These are phyloP conservation scores for Penicillium sclerotigenum DNA, from an alignment of 2,329 filamentous ascomycete species.

Conservation along the genomic window DNA sequence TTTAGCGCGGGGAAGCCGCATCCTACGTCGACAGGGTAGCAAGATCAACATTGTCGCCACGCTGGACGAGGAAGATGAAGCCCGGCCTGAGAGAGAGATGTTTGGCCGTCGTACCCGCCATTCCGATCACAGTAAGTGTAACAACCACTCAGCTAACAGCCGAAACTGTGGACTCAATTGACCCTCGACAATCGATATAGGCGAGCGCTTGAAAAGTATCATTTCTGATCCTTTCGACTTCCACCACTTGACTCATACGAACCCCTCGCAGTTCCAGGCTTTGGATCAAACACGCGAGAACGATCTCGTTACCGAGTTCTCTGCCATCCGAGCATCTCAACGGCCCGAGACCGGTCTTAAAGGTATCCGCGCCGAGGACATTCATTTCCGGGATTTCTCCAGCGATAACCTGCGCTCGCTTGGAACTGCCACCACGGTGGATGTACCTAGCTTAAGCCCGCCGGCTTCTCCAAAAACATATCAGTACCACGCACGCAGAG, in stretches of 20 bases:
- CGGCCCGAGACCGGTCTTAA: constrained; percentile 48
- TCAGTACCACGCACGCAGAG: constrained; percentile 23
- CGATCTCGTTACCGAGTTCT: constrained; percentile 54
- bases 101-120: constrained; percentile 36
- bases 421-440: constrained; percentile 23
- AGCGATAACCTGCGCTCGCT: constrained; percentile 28
- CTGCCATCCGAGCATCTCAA: constrained; percentile 53
- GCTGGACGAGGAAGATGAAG: constrained; percentile 42
- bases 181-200: constrained; percentile 23
- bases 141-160: not conserved
- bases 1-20: constrained; percentile 45
- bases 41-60: constrained; percentile 45
- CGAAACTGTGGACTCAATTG: not conserved
- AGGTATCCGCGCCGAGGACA: constrained; percentile 52
- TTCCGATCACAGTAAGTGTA: constrained; percentile 37
- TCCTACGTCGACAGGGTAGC: constrained; percentile 47
- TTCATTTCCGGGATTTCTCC: constrained; percentile 40
- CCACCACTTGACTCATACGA: constrained; percentile 61
- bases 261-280: constrained; percentile 52
- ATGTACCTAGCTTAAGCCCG: constrained; percentile 29
- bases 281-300: constrained; percentile 52
- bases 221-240: constrained; percentile 65
- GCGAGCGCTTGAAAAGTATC: constrained; percentile 44
- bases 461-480: constrained; percentile 31
- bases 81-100: constrained; percentile 34